Base-by-base conservation (phyloP, 2,329 filamentous ascomycete genomes). In the Nothophaeocryptopus gaeumannii region DNA sequence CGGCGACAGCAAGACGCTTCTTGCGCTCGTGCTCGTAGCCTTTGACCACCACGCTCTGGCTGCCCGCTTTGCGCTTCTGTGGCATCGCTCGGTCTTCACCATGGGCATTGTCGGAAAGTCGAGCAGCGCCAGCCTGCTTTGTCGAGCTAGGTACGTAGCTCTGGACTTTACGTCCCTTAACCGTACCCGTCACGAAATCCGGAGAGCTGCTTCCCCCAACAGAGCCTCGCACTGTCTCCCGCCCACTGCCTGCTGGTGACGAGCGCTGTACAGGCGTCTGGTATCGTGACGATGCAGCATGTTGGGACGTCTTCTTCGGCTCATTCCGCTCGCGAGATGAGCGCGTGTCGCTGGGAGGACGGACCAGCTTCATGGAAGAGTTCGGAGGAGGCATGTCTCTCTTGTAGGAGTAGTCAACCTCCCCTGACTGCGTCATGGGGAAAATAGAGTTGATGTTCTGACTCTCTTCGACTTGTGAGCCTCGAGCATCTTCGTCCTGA, bases 341-440 rank as follows among this genome's bases (percentile, higher is more conserved):
- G 2, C 34, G 51, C 20, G 42, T 50, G 20, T 26, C 48, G 15
- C 39, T 39, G 32, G 13, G 13, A 12, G 34, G 50, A 30, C 50
- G 56, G 2, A 54, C 49, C 30, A 51, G 54, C 52, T 63, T 65
- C 13, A 58, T 58, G 9, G 58, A 54, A 36, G 58, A 63, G 47
- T 66, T 66, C 5, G 64, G 54, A 8, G 44, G 44, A 10, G 62
- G 59, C 40, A 54, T 52, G 5, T 49, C 30, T 46, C 58, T 63
- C 31, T 51, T 51, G 47, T 44, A 60, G 3, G 38, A 41, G 41
- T 58, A 56, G 31, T 34, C 16, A 16, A 42, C 32, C 15, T 30
- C 12, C 39, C 15, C 20, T 46, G 20, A 26, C 20, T 26, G 20
- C 7, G 20, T 26, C 20, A 26, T 26, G 3, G 20, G 20, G 43